These are phyloP conservation scores for Pseudogymnoascus sp. DNA, from an alignment of 2,329 filamentous ascomycete genomes.

Conservation along the genomic window DNA sequence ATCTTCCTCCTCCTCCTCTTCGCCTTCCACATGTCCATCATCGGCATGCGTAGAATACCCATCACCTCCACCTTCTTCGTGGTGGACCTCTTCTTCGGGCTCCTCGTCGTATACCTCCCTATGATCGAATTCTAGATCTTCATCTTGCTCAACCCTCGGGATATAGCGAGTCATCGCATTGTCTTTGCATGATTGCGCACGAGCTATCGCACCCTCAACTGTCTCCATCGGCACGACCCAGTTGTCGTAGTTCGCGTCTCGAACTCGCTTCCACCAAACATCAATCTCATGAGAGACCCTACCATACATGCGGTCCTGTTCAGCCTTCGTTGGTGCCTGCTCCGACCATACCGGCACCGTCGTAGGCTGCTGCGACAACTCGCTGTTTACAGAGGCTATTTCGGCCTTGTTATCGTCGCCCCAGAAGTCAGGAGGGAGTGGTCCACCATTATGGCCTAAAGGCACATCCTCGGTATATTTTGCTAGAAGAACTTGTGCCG, in stretches of 20 bases:
- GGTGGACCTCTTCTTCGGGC: constrained; percentile 34
- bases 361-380: constrained; percentile 1
- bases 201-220: constrained; percentile 49
- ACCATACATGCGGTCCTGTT: constrained; percentile 51
- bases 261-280: constrained; percentile 54
- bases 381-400: not conserved
- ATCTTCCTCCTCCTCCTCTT: constrained; percentile 59
- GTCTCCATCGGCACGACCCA: constrained; percentile 53
- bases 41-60: constrained; percentile 32
- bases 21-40: constrained; percentile 42
- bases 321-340: constrained; percentile 38
- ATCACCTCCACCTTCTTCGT: constrained; percentile 44
- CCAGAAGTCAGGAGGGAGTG: constrained; percentile 18
- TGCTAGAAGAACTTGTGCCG: constrained; percentile 45
- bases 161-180: constrained; percentile 46
- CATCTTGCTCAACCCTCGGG: constrained; percentile 18
- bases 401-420: not conserved
- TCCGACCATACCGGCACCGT: constrained; percentile 22
- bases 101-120: constrained; percentile 40
- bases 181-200: constrained; percentile 50
- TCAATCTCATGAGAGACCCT: constrained; percentile 58
- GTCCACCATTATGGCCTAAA: constrained; percentile 27
- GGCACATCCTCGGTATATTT: constrained; percentile 40
- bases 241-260: constrained; percentile 52
- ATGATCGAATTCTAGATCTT: constrained; percentile 18